Evolutionary conservation across 345 rosid species (phyloP), one percentile per base, ranked within the genome.

Genomic region (Turritis glabra): DNA sequence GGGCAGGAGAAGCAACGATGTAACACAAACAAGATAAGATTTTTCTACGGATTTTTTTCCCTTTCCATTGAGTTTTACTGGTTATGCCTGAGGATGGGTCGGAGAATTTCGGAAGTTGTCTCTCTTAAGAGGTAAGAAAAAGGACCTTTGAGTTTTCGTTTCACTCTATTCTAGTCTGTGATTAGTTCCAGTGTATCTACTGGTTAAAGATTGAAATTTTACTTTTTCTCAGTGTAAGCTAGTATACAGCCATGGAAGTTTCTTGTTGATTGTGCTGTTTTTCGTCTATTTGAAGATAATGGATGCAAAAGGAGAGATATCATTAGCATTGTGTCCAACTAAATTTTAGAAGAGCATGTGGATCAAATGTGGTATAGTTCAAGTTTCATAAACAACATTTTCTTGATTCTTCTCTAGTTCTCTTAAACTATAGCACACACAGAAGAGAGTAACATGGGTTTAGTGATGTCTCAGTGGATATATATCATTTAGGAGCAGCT

Each of bases 331-430:
- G 37, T 85, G 89, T 78, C 97, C 94, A 18, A 96, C 96, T 14
- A 94, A 89, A 77, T 89, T 88, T 80, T 90, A 86, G 35, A 86
- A 81, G 85, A 87, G 87, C 80, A 88, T 90, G 87, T 91, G 93
- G 93, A 90, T 90, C 63, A 90, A 85, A 82, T 82, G 85, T 83
- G 95, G 97, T 94, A 70, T 18, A 68, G 62, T 76, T 55, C 60
- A 38, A 15, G 18, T 37, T 21, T 15, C 38, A 63, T 44, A 13
- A 37, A 32, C 12, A 23, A 38, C 14, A 9, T 64, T 64, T 32
- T 25, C 61, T 30, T 43, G 19, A 18, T 32, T 30, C 47, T 18
- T 29, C 33, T 18, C 62, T 26, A 15, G 21, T 18, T 29, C 33
- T 18, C 62, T 26, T 26, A 35, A 13, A 59, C 9, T 33, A n/a